Conservation (phyloP, 108 stramenopile species). For the Aurantiochytrium sp. region DNA sequence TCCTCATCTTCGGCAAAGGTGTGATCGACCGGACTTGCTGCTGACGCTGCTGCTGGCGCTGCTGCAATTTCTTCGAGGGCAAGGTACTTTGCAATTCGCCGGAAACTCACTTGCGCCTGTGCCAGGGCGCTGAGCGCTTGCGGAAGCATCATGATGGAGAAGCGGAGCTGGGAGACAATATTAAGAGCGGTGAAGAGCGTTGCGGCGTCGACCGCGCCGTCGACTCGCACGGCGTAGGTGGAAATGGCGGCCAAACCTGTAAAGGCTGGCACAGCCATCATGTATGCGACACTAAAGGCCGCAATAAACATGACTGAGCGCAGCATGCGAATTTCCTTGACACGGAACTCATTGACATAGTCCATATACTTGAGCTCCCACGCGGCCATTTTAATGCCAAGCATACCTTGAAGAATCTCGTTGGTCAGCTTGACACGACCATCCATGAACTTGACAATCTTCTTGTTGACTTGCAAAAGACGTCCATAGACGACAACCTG, state of each 20-base stretch:
- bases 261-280: constrained; percentile 56
- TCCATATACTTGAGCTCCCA: constrained; percentile 71
- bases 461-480: constrained; percentile 53
- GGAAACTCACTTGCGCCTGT: constrained; percentile 70
- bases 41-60: no score
- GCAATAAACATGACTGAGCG: constrained; percentile 37
- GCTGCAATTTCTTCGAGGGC: constrained; percentile 50
- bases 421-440: constrained; percentile 69
- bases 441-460: constrained; percentile 62
- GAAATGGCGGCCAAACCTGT: constrained; percentile 80
- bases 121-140: constrained; percentile 78
- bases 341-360: constrained; percentile 50
- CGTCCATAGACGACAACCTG: not conserved
- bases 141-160: constrained; percentile 86
- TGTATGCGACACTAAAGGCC: constrained; percentile 20
- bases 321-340: constrained; percentile 59
- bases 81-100: constrained; percentile 67
- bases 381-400: constrained; percentile 80
- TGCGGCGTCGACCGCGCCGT: constrained; percentile 63
- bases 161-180: constrained; percentile 79
- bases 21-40: no score
- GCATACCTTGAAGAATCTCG: constrained; percentile 73
- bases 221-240: constrained; percentile 55
- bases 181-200: constrained; percentile 69
- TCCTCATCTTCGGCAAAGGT: no score